Percentiles rank a stretch among this genome's conserved stretches.
These are phyloP conservation scores for Lactifluus volemus DNA, from an alignment of 768 basidiomycete species.

Conservation along the genomic window DNA sequence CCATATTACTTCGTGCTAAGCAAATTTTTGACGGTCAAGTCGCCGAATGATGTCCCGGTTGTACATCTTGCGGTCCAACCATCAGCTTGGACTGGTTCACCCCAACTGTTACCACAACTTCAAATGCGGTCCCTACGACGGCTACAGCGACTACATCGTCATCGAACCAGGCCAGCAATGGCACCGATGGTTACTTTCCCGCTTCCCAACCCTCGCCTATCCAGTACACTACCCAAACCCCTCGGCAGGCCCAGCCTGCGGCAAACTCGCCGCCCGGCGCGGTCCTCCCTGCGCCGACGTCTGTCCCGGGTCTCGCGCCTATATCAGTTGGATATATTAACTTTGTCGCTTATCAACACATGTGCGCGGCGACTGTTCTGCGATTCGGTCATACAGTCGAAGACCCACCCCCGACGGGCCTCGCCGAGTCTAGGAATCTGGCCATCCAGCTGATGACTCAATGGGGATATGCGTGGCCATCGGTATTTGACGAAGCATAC, in stretches of 20 bases:
- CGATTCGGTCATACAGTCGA: slow-evolving; percentile 23
- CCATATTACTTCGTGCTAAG: not conserved
- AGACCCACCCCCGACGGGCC: slow-evolving; percentile 17
- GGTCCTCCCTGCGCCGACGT: slow-evolving; percentile 2
- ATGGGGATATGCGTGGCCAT: slow-evolving; percentile 36
- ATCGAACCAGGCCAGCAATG: not conserved
- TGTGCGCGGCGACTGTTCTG: slow-evolving; percentile 3
- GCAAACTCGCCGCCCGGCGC: not conserved
- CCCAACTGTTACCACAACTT: slow-evolving; percentile 31
- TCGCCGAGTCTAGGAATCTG: slow-evolving; percentile 15
- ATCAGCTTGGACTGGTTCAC: slow-evolving; percentile 57
- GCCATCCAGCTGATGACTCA: slow-evolving; percentile 27
- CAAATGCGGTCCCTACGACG: slow-evolving; percentile 4
- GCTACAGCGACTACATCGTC: not conserved
- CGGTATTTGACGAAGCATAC: slow-evolving; percentile 31
- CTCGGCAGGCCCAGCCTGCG: not conserved
- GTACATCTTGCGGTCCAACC: slow-evolving; percentile 77
- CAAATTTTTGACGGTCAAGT: slow-evolving; percentile 28
- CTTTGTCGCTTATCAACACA: slow-evolving; percentile 10
- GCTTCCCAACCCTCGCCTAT: not conserved
- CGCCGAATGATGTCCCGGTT: slow-evolving; percentile 45
- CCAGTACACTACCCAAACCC: not conserved
- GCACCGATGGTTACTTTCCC: not conserved
- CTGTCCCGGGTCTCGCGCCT: slow-evolving; percentile 9
- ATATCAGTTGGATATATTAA: slow-evolving; percentile 15